Evolutionary conservation across 306 rosid species (phyloP).

Genomic region (Cercis canadensis): DNA sequence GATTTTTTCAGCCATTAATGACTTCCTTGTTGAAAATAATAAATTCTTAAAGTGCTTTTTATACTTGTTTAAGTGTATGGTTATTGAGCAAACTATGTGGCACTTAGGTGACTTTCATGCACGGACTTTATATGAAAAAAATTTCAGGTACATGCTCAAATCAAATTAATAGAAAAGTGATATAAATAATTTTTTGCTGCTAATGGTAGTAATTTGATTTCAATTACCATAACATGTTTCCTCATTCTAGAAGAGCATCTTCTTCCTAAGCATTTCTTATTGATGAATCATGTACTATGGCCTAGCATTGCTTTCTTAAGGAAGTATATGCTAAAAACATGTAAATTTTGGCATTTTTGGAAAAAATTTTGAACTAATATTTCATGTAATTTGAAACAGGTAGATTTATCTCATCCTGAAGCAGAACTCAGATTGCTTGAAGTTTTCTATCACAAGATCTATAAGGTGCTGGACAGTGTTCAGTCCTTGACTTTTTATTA

Average conservation of each 20-base stretch:
- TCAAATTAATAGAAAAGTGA: no score
- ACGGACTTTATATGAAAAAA: no score
- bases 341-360: neutral
- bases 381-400: constrained; percentile 57
- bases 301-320: constrained; percentile 8
- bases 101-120: no score
- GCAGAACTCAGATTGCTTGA: constrained; percentile 92
- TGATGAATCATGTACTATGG: neutral
- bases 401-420: constrained; percentile 80
- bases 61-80: no score
- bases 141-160: no score
- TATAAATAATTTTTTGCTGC: no score
- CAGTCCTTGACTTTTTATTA: neutral
- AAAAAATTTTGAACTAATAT: neutral
- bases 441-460: constrained; percentile 94
- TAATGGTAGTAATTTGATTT: no score
- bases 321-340: constrained; percentile 4
- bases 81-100: no score
- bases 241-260: neutral
- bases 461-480: constrained; percentile 62
- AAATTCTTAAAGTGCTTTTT: no score
- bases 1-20: no score
- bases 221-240: no score
- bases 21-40: neutral
- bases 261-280: neutral